Base-by-base conservation (phyloP, 768 basidiomycete species). In the Hericium coralloides region DNA sequence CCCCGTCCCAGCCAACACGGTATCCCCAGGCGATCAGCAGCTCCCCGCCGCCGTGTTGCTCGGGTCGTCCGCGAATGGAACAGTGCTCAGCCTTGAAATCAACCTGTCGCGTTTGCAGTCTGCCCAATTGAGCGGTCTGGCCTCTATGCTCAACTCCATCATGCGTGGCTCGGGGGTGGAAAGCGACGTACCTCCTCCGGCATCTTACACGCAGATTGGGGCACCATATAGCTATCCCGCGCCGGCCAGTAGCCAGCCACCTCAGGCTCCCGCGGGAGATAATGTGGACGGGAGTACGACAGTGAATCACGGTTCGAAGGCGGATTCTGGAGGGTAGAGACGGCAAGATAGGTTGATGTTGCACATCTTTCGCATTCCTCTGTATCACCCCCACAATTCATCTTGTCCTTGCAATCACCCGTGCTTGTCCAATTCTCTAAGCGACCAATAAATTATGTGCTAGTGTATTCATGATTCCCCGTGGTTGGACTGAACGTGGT, bases 121-220 rank as follows among this genome's bases (percentile, higher is more conserved):
- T 17, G 73, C 80, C n/a, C 89, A 92, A 64, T 85, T 87, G 82
- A 87, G 78, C 65, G 87, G 87, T 14, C 63, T 90, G 61, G 86
- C 86, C 18, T 72, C 84, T 60, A 73, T 91, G 12, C 68, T 91
- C 59, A 89, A 87, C 68, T 82, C 84, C 2, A 68, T 90, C 60
- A 83, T 87, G 76, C 76, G 81, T 25, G 41, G 51, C n/a, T 48
- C 59, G 76, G 79, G 60, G 67, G 71, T 43, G 61, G 63, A 38
- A 62, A 58, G 48, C 59, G 61, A 39, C 52, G 63, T 39, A 54
- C 62, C 41, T 50, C 59, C 53, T 43, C 52, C 50, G 31, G 55
- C 55, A 15, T 49, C 56, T 14, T 59, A 62, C 36, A 57, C 58
- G 25, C 63, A 62, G 38, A 45, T 62, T 3, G 62, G 62, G 31